Percentiles rank a stretch among this genome's conserved stretches.
These are phyloP conservation scores for Epichloe amarillans DNA, from an alignment of 2,329 filamentous ascomycete genomes.

Conservation along the genomic window DNA sequence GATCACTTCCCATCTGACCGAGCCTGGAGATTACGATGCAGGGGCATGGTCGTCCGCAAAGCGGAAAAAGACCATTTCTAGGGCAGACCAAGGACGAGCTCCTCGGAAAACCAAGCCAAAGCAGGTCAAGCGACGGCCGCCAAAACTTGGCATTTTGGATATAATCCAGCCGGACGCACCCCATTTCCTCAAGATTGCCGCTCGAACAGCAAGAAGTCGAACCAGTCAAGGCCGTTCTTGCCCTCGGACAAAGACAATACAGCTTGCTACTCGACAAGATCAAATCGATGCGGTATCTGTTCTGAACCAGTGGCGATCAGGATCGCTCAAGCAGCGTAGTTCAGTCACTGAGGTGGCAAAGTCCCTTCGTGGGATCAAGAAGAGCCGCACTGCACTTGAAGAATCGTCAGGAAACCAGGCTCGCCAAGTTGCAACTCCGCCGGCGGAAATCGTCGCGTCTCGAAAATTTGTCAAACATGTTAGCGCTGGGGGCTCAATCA, in stretches of 20 bases:
- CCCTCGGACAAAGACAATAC: slow-evolving; percentile 42
- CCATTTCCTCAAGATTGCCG: slow-evolving; percentile 46
- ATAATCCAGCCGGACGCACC: slow-evolving; percentile 40
- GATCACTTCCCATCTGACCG: slow-evolving; percentile 18
- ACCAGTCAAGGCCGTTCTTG: slow-evolving; percentile 39
- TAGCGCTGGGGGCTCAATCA: slow-evolving; percentile 14
- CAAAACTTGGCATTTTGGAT: slow-evolving; percentile 47
- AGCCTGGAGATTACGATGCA: not conserved
- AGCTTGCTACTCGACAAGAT: slow-evolving; percentile 46
- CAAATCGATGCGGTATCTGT: slow-evolving; percentile 42
- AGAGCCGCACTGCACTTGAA: slow-evolving; percentile 6
- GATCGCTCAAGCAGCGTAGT: slow-evolving; percentile 31
- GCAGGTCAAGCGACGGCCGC: slow-evolving; percentile 17
- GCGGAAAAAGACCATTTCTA: not conserved
- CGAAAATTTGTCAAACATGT: slow-evolving; percentile 19
- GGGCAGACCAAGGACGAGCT: not conserved
- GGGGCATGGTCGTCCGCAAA: not conserved
- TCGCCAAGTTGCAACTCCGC: not conserved
- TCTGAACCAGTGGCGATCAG: slow-evolving; percentile 42
- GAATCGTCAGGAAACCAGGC: slow-evolving; percentile 13
- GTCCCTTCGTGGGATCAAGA: slow-evolving; percentile 2
- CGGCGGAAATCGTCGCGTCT: not conserved
- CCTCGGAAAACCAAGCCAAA: not conserved
- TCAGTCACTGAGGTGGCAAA: slow-evolving; percentile 17
- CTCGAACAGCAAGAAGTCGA: slow-evolving; percentile 38